Conservation (phyloP, 106 monocot genomes). For the Dactylorhiza incarnata region DNA sequence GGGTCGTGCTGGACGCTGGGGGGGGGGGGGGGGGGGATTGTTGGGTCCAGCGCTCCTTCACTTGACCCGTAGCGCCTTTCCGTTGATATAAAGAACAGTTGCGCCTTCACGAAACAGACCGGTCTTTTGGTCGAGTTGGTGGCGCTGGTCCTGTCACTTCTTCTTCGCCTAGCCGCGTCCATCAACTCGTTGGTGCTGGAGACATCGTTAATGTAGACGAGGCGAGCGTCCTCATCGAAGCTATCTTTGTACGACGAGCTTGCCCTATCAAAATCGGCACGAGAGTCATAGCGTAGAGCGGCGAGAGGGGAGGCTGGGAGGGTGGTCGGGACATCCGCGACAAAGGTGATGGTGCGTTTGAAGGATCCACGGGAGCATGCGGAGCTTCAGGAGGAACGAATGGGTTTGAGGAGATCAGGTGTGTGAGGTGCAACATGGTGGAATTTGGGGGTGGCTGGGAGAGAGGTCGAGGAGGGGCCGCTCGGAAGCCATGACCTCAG, state of each 20-base stretch:
- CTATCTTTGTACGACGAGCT: conserved; percentile 41
- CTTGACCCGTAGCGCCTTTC: no score
- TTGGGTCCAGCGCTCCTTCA: no score
- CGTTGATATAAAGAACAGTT: no score
- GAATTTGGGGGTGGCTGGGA: not conserved
- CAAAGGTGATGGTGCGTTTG: not conserved
- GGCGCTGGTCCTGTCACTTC: no score
- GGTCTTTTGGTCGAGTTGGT: no score
- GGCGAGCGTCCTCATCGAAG: conserved; percentile 60
- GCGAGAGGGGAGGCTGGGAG: not conserved
- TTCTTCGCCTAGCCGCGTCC: no score
- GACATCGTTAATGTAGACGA: conserved; percentile 51
- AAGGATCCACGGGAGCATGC: not conserved
- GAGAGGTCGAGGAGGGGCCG: conserved; percentile 17
- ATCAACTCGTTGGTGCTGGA: conserved; percentile 23
- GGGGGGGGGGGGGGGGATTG: no score
- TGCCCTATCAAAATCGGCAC: conserved; percentile 36
- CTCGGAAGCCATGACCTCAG: no score
- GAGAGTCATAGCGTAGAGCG: conserved; percentile 22
- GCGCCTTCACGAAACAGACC: no score
- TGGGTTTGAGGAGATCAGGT: conserved; percentile 2
- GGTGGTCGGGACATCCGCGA: not conserved
- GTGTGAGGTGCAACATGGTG: conserved; percentile 1
- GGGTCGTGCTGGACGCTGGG: no score
- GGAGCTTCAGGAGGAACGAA: conserved; percentile 2